These are phyloP conservation scores for Fusarium subtropicale DNA, from an alignment of 2,329 filamentous ascomycete genomes.

Conservation along the genomic window DNA sequence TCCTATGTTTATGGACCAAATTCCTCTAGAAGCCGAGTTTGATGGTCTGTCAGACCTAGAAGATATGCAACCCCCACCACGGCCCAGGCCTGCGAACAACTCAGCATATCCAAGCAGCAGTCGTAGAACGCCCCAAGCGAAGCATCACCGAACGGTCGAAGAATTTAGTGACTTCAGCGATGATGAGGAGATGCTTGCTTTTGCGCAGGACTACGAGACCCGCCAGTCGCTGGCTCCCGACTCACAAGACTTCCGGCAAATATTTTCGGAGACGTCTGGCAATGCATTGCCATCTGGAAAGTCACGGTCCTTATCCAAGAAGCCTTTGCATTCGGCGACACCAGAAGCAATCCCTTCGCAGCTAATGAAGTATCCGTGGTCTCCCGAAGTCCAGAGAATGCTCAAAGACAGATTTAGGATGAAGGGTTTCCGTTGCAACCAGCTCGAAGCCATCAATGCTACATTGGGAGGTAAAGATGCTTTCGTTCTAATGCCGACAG, in stretches of 20 bases:
- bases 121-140: conserved; percentile 35
- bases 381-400: conserved; percentile 82
- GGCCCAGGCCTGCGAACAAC: conserved; percentile 17
- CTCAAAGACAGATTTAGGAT: conserved; percentile 87
- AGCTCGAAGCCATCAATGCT: conserved; percentile 95
- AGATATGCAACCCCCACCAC: conserved; percentile 42
- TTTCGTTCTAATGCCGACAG: conserved; percentile 97
- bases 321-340: conserved; percentile 41
- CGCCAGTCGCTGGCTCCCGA: conserved; percentile 50
- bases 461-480: conserved; percentile 88
- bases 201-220: conserved; percentile 63
- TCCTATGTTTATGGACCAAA: conserved; percentile 1
- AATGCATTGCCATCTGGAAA: conserved; percentile 54
- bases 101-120: conserved; percentile 1
- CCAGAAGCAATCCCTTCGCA: conserved; percentile 58
- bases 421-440: conserved; percentile 87
- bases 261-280: conserved; percentile 62
- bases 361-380: conserved; percentile 81
- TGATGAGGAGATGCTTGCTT: conserved; percentile 64
- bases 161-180: conserved; percentile 63
- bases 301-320: conserved; percentile 51
- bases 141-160: conserved; percentile 45
- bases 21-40: conserved; percentile 35
- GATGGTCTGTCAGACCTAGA: conserved; percentile 50
- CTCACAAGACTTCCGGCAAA: conserved; percentile 50